phyloP scores from a whole-genome alignment of 257 asterid species.

The Craterostigma plantagineum region DNA sequence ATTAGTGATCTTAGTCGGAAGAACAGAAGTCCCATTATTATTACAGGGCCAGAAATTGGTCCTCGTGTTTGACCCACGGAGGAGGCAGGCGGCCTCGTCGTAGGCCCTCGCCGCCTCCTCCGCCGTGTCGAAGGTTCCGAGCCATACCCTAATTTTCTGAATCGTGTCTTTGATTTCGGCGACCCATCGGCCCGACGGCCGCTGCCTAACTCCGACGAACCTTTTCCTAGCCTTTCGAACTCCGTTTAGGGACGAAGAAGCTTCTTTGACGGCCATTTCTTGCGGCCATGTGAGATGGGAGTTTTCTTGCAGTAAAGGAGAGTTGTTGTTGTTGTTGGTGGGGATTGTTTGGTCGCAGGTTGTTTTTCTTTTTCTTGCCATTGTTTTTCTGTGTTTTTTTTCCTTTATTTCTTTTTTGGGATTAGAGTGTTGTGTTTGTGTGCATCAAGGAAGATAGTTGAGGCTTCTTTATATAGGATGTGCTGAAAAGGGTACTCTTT shows the following conservation, averaged over 20 bases:
- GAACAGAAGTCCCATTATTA: conserved; percentile 21
- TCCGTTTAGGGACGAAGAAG: conserved; percentile 25
- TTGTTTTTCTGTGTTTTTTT: no score
- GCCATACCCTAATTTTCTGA: conserved; percentile 64
- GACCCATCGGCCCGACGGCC: conserved; percentile 79
- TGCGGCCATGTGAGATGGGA: conserved; percentile 15
- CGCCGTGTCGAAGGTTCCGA: conserved; percentile 69
- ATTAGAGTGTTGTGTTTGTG: neutral
- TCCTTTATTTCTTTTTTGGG: conserved; percentile 5
- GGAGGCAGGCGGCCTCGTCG: conserved; percentile 75
- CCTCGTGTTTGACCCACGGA: conserved; percentile 70
- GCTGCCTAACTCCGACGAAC: conserved; percentile 62
- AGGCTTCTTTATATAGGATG: neutral
- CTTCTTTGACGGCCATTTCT: conserved; percentile 44
- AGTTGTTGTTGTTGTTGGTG: neutral
- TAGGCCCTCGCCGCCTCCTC: conserved; percentile 75
- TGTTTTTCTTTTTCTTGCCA: conserved; percentile 64
- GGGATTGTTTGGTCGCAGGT: conserved; percentile 9
- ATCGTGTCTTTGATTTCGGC: conserved; percentile 73
- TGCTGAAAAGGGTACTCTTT: no score
- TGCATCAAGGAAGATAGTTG: neutral
- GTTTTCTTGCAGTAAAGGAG: no score
- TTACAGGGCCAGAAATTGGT: conserved; percentile 64
- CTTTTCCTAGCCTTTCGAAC: conserved; percentile 35
- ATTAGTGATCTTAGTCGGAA: conserved; percentile 58